Conservation (phyloP, 2,329 filamentous ascomycete species). For the Hypoxylon rubiginosum region DNA sequence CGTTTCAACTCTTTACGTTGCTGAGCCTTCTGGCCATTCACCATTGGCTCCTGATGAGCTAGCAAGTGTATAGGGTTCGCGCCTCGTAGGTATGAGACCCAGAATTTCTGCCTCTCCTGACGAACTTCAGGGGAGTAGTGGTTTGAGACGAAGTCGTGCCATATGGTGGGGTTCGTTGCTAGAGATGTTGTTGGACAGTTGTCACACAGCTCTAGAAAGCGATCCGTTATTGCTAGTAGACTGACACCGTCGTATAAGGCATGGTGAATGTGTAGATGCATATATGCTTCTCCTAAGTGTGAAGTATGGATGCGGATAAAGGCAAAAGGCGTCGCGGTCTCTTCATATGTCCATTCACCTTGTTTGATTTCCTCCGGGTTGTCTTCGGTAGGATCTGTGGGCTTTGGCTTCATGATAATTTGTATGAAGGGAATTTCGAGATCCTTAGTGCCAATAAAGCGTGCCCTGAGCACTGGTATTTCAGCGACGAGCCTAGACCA, state of each 20-base stretch:
- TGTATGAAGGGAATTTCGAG: conserved; percentile 71
- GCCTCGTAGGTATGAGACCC: conserved; percentile 61
- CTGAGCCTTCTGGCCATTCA: not conserved
- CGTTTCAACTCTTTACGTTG: conserved; percentile 38
- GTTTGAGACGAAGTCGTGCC: conserved; percentile 45
- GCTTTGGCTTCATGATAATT: conserved; percentile 62
- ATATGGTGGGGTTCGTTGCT: conserved; percentile 27
- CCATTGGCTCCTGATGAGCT: not conserved
- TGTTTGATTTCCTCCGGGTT: conserved; percentile 28
- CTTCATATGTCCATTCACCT: conserved; percentile 45
- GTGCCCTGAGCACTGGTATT: conserved; percentile 77
- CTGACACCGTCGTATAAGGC: conserved; percentile 90
- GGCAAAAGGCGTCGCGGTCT: conserved; percentile 45
- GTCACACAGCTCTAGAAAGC: conserved; percentile 50
- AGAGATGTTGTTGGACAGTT: not conserved
- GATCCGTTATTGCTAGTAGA: conserved; percentile 72
- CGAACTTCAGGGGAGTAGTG: conserved; percentile 40
- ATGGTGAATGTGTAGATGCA: conserved; percentile 80
- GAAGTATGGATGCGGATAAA: conserved; percentile 41
- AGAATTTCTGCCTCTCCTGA: conserved; percentile 55
- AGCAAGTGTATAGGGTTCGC: conserved; percentile 5
- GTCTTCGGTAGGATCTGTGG: conserved; percentile 48
- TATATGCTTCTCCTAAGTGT: conserved; percentile 41
- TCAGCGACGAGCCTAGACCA: conserved; percentile 72
- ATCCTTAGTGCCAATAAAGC: conserved; percentile 68